Percentiles rank a stretch among this genome's conserved stretches.
phyloP scores from a whole-genome alignment of 1,284 basidiomycete genomes.

The Puccinia horiana region DNA sequence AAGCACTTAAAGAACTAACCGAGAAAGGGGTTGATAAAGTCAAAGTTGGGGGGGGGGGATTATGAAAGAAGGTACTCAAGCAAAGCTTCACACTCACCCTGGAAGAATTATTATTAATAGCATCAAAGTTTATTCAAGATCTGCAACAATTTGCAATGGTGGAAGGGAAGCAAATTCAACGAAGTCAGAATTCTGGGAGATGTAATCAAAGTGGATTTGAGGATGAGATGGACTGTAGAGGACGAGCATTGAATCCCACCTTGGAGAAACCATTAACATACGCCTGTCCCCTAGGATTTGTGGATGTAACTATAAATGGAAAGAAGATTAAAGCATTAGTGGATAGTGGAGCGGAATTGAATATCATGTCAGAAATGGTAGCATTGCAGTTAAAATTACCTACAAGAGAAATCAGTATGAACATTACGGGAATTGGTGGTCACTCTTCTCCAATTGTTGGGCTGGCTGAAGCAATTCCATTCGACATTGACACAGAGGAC shows the following conservation, averaged over 20 bases:
- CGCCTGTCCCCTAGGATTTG: neutral
- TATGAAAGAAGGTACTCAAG: neutral
- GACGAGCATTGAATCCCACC: too few species aligned
- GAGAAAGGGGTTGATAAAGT: neutral
- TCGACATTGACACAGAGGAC: neutral
- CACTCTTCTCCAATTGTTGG: neutral
- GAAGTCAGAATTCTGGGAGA: neutral
- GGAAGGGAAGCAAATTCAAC: neutral
- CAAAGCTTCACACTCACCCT: neutral
- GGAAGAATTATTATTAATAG: neutral
- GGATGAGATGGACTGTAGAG: neutral
- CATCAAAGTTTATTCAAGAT: neutral
- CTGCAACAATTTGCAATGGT: neutral
- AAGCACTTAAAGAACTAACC: neutral
- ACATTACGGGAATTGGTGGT: neutral
- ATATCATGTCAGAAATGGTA: neutral
- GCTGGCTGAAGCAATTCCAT: neutral
- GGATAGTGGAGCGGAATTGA: conserved; percentile 1
- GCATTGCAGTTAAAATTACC: neutral
- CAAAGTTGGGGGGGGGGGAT: neutral
- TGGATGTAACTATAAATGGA: neutral
- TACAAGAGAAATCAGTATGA: neutral
- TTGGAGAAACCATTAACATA: neutral
- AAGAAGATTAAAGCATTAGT: neutral
- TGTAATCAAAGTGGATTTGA: neutral